These are phyloP conservation scores for Lasiosphaeria ovina DNA, from an alignment of 495 filamentous ascomycete genomes.

Conservation along the genomic window DNA sequence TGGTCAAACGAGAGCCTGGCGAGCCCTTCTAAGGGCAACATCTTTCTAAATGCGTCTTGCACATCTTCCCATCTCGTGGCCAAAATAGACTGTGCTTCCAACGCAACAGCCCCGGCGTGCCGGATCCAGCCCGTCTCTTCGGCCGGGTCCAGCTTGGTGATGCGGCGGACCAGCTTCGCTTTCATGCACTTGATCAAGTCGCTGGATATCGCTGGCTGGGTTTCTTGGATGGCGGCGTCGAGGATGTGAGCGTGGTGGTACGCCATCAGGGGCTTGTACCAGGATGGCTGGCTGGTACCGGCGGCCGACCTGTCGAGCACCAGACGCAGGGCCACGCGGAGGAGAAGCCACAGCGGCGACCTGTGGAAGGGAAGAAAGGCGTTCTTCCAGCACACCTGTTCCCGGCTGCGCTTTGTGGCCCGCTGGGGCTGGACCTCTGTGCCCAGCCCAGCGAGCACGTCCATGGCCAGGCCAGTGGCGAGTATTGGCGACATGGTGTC, in stretches of 20 bases:
- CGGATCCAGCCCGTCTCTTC: constrained; percentile 4
- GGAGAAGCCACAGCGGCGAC: constrained; percentile 58
- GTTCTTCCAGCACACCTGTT: constrained; percentile 56
- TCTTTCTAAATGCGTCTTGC: constrained; percentile 20
- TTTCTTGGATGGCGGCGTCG: constrained; percentile 12
- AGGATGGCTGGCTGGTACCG: neutral
- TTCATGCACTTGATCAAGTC: constrained; percentile 46
- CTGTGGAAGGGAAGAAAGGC: constrained; percentile 50
- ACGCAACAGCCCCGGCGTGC: neutral
- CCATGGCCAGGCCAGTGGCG: constrained; percentile 55
- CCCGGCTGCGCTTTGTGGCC: constrained; percentile 57
- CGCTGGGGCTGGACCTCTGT: constrained; percentile 22
- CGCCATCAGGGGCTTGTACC: constrained; percentile 59
- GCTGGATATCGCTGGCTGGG: constrained; percentile 11
- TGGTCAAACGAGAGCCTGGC: too few relatives aligned
- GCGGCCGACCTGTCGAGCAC: constrained; percentile 14
- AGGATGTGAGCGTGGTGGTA: constrained; percentile 49
- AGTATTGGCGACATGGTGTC: constrained; percentile 56
- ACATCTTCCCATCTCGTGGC: constrained; percentile 14
- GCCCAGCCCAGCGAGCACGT: constrained; percentile 46
- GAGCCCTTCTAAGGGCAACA: too few relatives aligned
- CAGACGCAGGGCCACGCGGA: constrained; percentile 55
- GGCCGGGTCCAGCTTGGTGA: constrained; percentile 40
- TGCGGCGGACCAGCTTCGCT: constrained; percentile 49
- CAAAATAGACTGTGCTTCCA: neutral